Percentiles rank a stretch among this genome's conserved stretches.
Conservation (phyloP, 768 basidiomycete genomes). For the Boletus edulis region DNA sequence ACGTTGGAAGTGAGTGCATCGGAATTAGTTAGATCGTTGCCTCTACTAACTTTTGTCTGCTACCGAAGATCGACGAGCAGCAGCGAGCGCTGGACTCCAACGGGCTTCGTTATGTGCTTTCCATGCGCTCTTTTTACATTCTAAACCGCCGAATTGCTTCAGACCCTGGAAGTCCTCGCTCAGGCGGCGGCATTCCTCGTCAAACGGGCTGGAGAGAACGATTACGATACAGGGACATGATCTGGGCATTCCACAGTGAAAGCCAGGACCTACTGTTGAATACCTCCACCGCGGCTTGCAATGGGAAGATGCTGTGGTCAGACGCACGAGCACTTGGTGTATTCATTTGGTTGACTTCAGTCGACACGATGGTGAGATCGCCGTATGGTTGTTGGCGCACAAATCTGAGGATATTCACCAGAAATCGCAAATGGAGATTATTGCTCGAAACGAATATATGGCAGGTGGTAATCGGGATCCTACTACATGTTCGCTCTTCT, state of each 20-base stretch:
- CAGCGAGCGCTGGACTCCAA: constrained; percentile 88
- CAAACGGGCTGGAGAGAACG: constrained; percentile 64
- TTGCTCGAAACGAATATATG: constrained; percentile 94
- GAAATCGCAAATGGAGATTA: constrained; percentile 79
- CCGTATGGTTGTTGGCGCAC: neutral
- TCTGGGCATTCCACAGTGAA: constrained; percentile 97
- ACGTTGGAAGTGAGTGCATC: constrained; percentile 67
- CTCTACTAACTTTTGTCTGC: neutral
- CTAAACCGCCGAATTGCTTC: constrained; percentile 64
- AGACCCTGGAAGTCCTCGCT: constrained; percentile 43
- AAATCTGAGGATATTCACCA: constrained; percentile 30
- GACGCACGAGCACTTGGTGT: constrained; percentile 87
- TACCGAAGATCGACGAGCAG: constrained; percentile 78
- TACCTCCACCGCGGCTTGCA: constrained; percentile 68
- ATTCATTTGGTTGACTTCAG: constrained; percentile 82
- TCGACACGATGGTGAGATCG: constrained; percentile 69
- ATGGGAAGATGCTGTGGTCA: constrained; percentile 85
- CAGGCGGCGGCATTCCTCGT: constrained; percentile 39
- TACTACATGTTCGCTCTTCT: constrained; percentile 83
- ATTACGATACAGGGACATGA: constrained; percentile 89
- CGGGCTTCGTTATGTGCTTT: constrained; percentile 89
- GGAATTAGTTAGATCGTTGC: neutral
- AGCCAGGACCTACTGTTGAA: constrained; percentile 81
- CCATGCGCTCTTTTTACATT: constrained; percentile 90
- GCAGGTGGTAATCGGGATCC: constrained; percentile 86